phyloP scores from a whole-genome alignment of 495 filamentous ascomycete genomes.

The Aspergillus steynii region DNA sequence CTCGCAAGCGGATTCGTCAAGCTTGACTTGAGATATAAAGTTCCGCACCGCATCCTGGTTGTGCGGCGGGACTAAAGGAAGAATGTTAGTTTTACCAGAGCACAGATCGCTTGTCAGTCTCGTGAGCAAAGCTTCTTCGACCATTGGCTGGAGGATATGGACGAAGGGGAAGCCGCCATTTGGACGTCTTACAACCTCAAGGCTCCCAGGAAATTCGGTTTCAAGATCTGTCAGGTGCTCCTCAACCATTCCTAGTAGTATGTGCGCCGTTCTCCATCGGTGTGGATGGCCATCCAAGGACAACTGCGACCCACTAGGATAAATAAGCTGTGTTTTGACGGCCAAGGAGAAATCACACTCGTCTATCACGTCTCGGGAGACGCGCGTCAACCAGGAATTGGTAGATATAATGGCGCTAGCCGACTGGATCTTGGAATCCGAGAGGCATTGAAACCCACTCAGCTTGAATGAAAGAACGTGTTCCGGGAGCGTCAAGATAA shows the following conservation, averaged over 20 bases:
- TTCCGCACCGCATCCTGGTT: constrained; percentile 9
- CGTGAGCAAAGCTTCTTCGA: constrained; percentile 13
- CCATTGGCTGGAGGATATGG: constrained; percentile 21
- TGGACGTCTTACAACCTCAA: constrained; percentile 34
- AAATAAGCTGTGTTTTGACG: constrained; percentile 62
- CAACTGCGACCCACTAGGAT: constrained; percentile 60
- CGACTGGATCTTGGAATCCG: constrained; percentile 14
- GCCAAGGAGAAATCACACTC: constrained; percentile 65
- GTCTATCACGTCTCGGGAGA: constrained; percentile 57
- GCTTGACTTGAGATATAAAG: constrained; percentile 14
- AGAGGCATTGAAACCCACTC: constrained; percentile 57
- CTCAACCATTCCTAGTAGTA: constrained; percentile 47
- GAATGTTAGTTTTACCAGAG: constrained; percentile 6
- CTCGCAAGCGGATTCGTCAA: background rate
- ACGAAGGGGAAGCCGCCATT: constrained; percentile 21
- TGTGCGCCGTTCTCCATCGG: constrained; percentile 59
- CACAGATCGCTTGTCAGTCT: constrained; percentile 19
- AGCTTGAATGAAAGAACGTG: constrained; percentile 69
- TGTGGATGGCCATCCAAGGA: constrained; percentile 56
- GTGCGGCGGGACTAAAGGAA: constrained; percentile 19
- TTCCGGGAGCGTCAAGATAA: constrained; percentile 65
- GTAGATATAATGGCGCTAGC: constrained; percentile 1
- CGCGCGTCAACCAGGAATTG: constrained; percentile 43
- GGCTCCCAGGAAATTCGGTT: constrained; percentile 26
- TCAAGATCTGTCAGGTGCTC: constrained; percentile 23